Conservation (phyloP, 495 filamentous ascomycete genomes). For the Daldinia vernicosa region DNA sequence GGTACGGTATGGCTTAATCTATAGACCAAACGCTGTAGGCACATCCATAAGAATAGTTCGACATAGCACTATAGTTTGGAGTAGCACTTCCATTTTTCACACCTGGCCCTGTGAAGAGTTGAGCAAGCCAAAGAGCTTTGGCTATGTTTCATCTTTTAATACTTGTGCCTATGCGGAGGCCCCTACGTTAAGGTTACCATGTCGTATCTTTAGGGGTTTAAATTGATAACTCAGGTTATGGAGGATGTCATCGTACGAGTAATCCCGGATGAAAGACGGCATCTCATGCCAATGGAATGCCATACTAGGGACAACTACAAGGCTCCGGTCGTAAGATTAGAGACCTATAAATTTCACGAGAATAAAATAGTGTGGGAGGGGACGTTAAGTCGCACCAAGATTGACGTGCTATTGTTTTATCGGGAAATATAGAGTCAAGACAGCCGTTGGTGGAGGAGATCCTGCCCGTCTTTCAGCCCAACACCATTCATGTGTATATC, state of each 20-base stretch:
- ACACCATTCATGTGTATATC: constrained; percentile 41
- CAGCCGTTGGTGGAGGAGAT: constrained; percentile 36
- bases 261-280: not conserved
- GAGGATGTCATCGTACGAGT: not conserved
- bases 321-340: not conserved
- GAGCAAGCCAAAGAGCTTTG: too few relatives aligned
- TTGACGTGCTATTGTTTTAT: constrained; percentile 19
- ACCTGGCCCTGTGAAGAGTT: too few relatives aligned
- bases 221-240: too few relatives aligned
- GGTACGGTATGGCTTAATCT: too few relatives aligned
- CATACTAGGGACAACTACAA: not conserved
- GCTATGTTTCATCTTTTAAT: too few relatives aligned
- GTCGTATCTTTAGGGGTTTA: too few relatives aligned
- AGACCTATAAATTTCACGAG: not conserved
- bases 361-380: not conserved
- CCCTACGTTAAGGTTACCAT: too few relatives aligned
- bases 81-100: too few relatives aligned
- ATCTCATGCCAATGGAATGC: not conserved
- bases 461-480: constrained; percentile 39
- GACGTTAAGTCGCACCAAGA: constrained; percentile 14
- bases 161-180: too few relatives aligned
- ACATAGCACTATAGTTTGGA: too few relatives aligned
- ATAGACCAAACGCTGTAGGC: too few relatives aligned
- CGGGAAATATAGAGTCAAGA: constrained; percentile 36
- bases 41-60: too few relatives aligned